Evolutionary conservation across 768 basidiomycete genomes (phyloP), one percentile per base, ranked within the genome.

Genomic region (Phanerochaete sordida): DNA sequence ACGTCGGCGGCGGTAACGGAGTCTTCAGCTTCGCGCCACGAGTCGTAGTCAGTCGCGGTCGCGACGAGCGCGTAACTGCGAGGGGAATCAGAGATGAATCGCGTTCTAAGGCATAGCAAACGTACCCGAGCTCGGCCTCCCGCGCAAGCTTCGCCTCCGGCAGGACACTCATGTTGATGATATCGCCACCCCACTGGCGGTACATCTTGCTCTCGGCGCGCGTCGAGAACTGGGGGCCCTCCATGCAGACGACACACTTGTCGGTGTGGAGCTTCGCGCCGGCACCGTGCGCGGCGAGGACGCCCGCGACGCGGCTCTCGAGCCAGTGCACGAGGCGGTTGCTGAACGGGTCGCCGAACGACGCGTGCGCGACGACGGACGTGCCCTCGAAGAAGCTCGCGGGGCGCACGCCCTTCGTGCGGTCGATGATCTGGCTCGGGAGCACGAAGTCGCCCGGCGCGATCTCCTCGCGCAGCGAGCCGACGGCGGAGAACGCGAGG

Each of bases 161-260:
- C 27, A 98, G 77, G 43, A 91, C 91, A 60, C 91, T 96, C 96
- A 99, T 99, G 73, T 98, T 95, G 75, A 96, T 95, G 69, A 96
- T 76, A 72, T 96, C 93, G 6, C 86, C 92, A 9, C 96, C 96
- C 90, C 92, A 95, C 49, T 81, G 80, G 23, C 94, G 81, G 73
- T 98, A 97, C 95, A 97, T 94, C 67, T 83, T 67, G 68, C 92
- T 95, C 82, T 99, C 96, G 19, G 96, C 96, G 37, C 96, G 79
- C n/a, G 96, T 99, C 57, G 94, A 96, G 79, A 99, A 99, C 74
- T 95, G 94, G 31, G 91, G 91, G 51, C 95, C 95, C 71, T 98
- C 95, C 93, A 98, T 98, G 70, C 93, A 95, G 50, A 98, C 88
- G 59, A 98, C 84, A 21, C 86, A 89, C 79, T 88, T 94, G 28